Base-by-base conservation (phyloP, 164 flowering plant species). In the Macadamia tetraphylla region DNA sequence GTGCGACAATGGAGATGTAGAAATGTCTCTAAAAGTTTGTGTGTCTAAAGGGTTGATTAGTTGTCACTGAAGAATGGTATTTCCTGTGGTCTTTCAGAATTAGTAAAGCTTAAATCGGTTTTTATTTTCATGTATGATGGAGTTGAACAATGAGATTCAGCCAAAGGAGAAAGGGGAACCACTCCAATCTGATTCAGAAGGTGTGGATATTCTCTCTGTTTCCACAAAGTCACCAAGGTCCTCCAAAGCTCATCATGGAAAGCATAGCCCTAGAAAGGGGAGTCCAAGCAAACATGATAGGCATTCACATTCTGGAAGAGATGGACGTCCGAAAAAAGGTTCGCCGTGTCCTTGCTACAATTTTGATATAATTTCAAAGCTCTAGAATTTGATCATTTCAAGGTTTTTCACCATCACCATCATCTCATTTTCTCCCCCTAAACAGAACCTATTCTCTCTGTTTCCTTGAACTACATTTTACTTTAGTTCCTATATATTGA, bases 251-350 rank as follows among this genome's bases (percentile, higher is more conserved):
- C 77, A 15, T 35, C 74, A 66, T 11, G 67, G 66, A 9, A 78
- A 77, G 68, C 70, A 66, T 55, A 75, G 71, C 12, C 17, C 80
- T 9, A 67, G 66, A 68, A 81, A 74, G 23, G 84, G 82, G 52
- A 85, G 83, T 65, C 82, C 84, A 15, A 46, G 71, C 32, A 83
- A 81, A 72, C 52, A 71, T 70, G 83, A 79, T 53, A 72, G 76
- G 58, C 87, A 83, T 65, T 71, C 88, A 18, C 72, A 79, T 74
- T 79, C 86, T 66, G 72, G 72, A 44, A 68, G 72, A 73, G 81
- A 77, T 65, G 91, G 89, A 1, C 78, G 75, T 17, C 89, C 89
- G 6, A 82, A 84, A 44, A 87, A 87, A 78, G 89, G 91, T 85
- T 73, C 14, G 18, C 18, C 57, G 35, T 3, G 17, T 6, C 13